Evolutionary conservation across 2,329 filamentous ascomycete species (phyloP).

Genomic region (Ophiostoma triangulosporum): DNA sequence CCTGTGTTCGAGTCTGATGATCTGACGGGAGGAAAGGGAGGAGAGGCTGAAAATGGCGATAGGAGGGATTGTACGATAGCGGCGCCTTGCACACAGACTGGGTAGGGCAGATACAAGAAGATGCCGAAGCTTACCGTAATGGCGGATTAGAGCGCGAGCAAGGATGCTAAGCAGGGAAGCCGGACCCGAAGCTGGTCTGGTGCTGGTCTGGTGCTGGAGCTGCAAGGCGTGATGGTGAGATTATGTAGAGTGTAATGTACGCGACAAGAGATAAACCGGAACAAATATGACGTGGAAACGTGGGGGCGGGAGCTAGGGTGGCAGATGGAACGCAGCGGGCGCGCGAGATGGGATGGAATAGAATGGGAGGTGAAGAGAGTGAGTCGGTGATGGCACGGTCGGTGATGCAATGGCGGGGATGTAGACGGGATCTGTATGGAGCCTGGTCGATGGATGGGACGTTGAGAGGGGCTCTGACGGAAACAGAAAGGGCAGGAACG

Average conservation of each 20-base stretch:
- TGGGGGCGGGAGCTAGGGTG: background rate
- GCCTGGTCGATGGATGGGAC: background rate
- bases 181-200: background rate
- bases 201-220: background rate
- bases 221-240: background rate
- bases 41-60: background rate
- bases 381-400: background rate
- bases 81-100: too few relatives aligned
- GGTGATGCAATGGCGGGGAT: background rate
- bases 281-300: background rate
- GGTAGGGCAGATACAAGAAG: too few relatives aligned
- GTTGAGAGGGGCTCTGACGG: background rate
- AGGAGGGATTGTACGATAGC: too few relatives aligned
- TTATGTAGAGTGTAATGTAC: background rate
- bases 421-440: too few relatives aligned
- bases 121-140: background rate
- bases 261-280: background rate
- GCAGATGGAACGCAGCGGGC: background rate
- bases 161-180: too few relatives aligned
- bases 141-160: background rate
- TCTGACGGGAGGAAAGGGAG: background rate
- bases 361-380: background rate
- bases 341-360: background rate
- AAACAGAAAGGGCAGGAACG: background rate
- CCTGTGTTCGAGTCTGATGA: too few relatives aligned